Evolutionary conservation across 2,329 filamentous ascomycete species (phyloP).

Genomic region (Monosporascus sp.): DNA sequence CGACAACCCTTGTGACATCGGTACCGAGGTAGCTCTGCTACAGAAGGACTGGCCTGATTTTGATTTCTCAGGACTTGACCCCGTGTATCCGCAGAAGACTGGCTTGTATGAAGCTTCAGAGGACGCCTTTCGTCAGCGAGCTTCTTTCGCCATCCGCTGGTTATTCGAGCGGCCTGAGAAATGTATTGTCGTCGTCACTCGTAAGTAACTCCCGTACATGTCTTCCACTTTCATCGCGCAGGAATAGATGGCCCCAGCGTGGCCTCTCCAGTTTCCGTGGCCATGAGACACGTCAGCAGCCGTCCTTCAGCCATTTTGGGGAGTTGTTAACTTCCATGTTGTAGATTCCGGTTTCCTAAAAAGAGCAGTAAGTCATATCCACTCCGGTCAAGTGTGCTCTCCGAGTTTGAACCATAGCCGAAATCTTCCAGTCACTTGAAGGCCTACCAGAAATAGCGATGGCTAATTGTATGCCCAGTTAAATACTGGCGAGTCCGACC

Average conservation of each 20-base stretch:
- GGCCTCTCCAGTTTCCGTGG: too few species aligned
- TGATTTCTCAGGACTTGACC: conserved; percentile 26
- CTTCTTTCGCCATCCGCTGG: conserved; percentile 22
- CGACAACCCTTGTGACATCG: conserved; percentile 26
- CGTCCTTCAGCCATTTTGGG: neutral
- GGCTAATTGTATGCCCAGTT: neutral
- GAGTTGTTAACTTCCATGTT: neutral
- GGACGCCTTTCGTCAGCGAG: conserved; percentile 20
- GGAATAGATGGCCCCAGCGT: too few species aligned
- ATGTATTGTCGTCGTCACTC: conserved; percentile 26
- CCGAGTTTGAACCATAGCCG: neutral
- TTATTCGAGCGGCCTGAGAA: conserved; percentile 23
- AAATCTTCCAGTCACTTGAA: neutral
- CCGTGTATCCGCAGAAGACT: conserved; percentile 26
- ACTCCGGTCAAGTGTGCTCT: too few species aligned
- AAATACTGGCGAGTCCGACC: neutral
- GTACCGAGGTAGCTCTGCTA: conserved; percentile 15
- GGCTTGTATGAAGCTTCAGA: conserved; percentile 25
- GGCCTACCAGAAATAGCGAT: neutral
- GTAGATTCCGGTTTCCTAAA: neutral
- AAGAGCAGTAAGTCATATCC: neutral
- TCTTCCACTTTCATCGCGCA: too few species aligned
- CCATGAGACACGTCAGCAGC: too few species aligned
- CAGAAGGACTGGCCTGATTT: conserved; percentile 23
- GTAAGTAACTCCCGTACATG: conserved; percentile 2